These are phyloP conservation scores for Trichoderma simmonsii DNA, from an alignment of 2,329 filamentous ascomycete genomes.

Conservation along the genomic window DNA sequence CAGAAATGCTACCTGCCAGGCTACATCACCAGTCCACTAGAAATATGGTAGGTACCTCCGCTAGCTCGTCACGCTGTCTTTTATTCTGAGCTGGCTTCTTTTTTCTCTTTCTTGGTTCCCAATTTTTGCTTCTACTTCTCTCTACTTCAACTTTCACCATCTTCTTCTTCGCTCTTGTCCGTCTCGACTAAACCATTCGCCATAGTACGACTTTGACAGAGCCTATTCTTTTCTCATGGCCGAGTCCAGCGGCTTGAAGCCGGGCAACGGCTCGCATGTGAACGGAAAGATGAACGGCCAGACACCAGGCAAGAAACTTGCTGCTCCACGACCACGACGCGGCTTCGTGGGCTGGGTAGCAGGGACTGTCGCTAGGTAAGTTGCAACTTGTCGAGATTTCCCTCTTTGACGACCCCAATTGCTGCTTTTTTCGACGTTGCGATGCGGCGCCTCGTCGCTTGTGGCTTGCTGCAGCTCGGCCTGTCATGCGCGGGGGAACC, in stretches of 20 bases:
- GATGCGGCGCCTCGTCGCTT: not conserved
- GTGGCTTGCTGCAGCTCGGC: not conserved
- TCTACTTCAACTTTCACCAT: not conserved
- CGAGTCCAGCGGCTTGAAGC: constrained; percentile 33
- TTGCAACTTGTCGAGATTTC: not conserved
- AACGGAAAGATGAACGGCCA: constrained; percentile 35
- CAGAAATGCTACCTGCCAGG: constrained; percentile 14
- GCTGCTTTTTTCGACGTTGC: not conserved
- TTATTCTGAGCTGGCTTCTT: constrained; percentile 4
- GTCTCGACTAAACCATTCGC: not conserved
- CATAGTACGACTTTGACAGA: constrained; percentile 18
- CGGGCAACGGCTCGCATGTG: constrained; percentile 40
- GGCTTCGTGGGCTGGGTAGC: constrained; percentile 40
- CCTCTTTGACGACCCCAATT: not conserved
- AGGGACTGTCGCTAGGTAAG: constrained; percentile 54
- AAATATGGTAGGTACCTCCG: constrained; percentile 15
- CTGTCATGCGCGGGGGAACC: not conserved
- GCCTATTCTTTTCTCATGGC: constrained; percentile 33
- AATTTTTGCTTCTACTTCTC: not conserved
- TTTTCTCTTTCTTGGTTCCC: not conserved
- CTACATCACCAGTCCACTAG: constrained; percentile 16
- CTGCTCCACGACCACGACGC: constrained; percentile 23
- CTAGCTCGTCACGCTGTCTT: not conserved
- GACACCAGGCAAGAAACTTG: constrained; percentile 23
- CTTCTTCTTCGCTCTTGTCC: not conserved